Conservation (phyloP, 2,329 filamentous ascomycete species). For the Trichoderma sp. region DNA sequence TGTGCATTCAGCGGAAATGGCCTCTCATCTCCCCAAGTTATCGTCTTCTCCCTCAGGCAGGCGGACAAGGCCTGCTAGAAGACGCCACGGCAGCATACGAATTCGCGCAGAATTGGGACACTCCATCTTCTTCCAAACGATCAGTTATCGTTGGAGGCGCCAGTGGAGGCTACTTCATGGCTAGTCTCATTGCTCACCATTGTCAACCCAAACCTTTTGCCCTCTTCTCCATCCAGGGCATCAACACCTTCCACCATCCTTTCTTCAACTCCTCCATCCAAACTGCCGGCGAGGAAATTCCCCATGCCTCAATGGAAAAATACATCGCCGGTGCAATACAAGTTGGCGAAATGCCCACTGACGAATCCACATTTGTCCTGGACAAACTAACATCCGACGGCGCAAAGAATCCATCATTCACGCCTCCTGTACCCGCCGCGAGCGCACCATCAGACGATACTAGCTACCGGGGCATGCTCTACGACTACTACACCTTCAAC, state of each 20-base stretch:
- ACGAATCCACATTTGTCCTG: slow-evolving; percentile 25
- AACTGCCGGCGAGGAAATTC: slow-evolving; percentile 29
- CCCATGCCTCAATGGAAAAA: slow-evolving; percentile 25
- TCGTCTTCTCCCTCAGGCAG: slow-evolving; percentile 35
- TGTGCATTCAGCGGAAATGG: slow-evolving; percentile 33
- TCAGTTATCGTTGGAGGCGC: slow-evolving; percentile 34
- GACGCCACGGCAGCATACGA: slow-evolving; percentile 33
- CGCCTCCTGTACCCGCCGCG: neutral
- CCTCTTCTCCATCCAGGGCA: slow-evolving; percentile 36
- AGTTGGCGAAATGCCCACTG: slow-evolving; percentile 25
- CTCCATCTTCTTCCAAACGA: slow-evolving; percentile 20
- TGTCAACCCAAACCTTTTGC: slow-evolving; percentile 31
- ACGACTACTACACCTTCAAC: slow-evolving; percentile 35
- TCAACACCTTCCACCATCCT: slow-evolving; percentile 35
- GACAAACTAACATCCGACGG: slow-evolving; percentile 30
- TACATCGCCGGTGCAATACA: slow-evolving; percentile 26
- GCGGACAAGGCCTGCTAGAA: slow-evolving; percentile 28
- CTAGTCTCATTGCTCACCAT: slow-evolving; percentile 31
- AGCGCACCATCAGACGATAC: neutral
- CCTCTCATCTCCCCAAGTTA: slow-evolving; percentile 36
- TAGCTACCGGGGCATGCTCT: slow-evolving; percentile 27
- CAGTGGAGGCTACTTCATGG: slow-evolving; percentile 37
- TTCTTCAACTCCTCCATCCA: slow-evolving; percentile 37
- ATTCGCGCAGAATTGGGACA: slow-evolving; percentile 29
- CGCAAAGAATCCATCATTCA: slow-evolving; percentile 27